Evolutionary conservation across 805 yeast species (phyloP), one percentile per base, ranked within the genome.

Genomic region (Pichia insulana): DNA sequence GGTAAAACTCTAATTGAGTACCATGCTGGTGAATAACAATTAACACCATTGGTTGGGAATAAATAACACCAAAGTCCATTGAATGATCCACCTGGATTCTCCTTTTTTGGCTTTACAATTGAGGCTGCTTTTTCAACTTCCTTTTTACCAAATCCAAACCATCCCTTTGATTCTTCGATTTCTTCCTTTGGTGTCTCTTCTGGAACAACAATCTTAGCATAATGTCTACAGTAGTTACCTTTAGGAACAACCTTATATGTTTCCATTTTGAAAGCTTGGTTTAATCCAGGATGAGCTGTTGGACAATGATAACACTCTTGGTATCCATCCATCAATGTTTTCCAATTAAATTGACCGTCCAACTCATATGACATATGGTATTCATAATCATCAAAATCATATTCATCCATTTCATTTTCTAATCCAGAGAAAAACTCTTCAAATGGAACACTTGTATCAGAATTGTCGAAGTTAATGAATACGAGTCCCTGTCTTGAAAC

Each of bases 291-390:
- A 50, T 76, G 83, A 1, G 81, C 81, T 10, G 81, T 76, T 34
- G 83, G 82, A 57, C 82, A 76, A 56, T 76, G 83, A 60, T 76
- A 76, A 51, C 82, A 76, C 59, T 76, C 82, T 61, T 76, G 80
- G 59, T 76, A 76, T 8, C 83, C 81, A 51, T 76, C 82, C 80
- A 76, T 75, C 46, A 76, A 64, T 4, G 82, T 76, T 52, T 76
- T 76, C 82, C 83, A 76, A 62, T 76, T 76, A 64, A 76, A 76
- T 52, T 72, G 63, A 39, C 83, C 82, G 49, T 75, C 80, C 36
- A 76, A 65, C 55, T 76, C 81, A 50, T 76, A 76, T 13, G 78
- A 71, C 80, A 76, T 74, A 59, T 76, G 75, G 60, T 75, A 76
- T 50, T 76, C 80, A 51, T 76, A 76, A 56, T 76, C 81, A 26